Evolutionary conservation across 495 filamentous ascomycete genomes (phyloP), one percentile per base, ranked within the genome.

Genomic region (Lasiosphaeris hirsuta): DNA sequence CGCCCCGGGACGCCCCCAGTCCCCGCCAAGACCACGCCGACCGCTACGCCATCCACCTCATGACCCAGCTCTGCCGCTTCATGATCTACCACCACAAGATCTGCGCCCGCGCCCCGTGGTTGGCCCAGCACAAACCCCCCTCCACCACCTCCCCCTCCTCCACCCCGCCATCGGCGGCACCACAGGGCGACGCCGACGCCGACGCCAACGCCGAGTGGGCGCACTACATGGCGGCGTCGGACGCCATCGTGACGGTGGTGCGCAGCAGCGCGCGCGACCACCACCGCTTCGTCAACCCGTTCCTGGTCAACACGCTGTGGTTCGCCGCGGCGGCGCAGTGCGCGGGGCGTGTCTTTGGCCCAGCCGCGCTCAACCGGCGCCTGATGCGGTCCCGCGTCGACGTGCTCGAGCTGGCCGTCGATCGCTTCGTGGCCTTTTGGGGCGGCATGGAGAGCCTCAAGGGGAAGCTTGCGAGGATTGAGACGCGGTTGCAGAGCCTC

Each of bases 61-160:
- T 71, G 68, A 63, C 58, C 1, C 68, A 71, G 52, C 59, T 70
- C 9, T 59, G 67, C 13, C 57, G 58, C 39, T 61, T 73, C 54
- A 73, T 73, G 70, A 64, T 71, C 14, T 49, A 71, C 43, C 64
- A 68, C 19, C 59, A 70, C 56, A 43, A 62, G 35, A 58, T 69
- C 30, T 70, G 60, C 34, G 55, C 56, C 3, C 55, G 42, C 35
- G 56, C 60, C 4, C 59, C 59, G 0, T 62, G 59, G 59, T 36
- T 58, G 10, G 13, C 43, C 14, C 17, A 17, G 17, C 42, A 40
- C 2, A 40, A 47, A 39, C 42, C 45, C 30, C 14, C 42, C 3
- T 9, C 19, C 4, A 14, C 10, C 17, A n/a, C n/a, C n/a, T n/a
- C n/a, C n/a, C n/a, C n/a, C n/a, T n/a, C n/a, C n/a, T n/a, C n/a